Percentiles rank a stretch among this genome's conserved stretches.
These are phyloP conservation scores for Nannochloropsis gaditana DNA, from an alignment of 108 stramenopile species.

Conservation along the genomic window DNA sequence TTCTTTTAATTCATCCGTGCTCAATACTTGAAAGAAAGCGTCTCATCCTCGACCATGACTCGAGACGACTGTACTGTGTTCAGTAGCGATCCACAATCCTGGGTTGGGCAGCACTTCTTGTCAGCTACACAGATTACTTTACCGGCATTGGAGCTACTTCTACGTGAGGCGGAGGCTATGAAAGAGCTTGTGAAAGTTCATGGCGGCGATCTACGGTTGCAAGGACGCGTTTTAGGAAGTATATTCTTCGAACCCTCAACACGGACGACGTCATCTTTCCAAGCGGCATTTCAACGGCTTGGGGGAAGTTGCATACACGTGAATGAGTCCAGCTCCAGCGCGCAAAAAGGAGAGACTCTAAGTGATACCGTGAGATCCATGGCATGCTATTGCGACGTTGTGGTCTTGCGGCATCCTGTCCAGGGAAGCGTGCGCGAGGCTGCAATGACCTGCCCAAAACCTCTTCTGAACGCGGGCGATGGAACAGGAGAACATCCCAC, in stretches of 20 bases:
- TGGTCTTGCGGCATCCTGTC: conserved; percentile 79
- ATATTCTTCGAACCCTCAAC: conserved; percentile 95
- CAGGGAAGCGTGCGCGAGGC: conserved; percentile 62
- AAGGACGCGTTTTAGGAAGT: conserved; percentile 60
- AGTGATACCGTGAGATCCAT: conserved; percentile 81
- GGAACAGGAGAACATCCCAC: conserved; percentile 96
- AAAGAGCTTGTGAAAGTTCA: conserved; percentile 41
- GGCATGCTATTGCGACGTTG: conserved; percentile 76
- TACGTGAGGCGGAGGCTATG: conserved; percentile 45
- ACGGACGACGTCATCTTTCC: conserved; percentile 86
- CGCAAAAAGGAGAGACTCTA: conserved; percentile 89
- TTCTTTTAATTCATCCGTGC: too few species aligned
- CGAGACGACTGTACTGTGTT: background rate
- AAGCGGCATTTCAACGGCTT: conserved; percentile 83
- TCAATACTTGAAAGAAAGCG: too few species aligned
- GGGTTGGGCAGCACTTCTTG: conserved; percentile 47
- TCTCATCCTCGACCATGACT: too few species aligned
- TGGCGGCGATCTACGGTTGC: conserved; percentile 33
- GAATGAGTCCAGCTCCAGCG: conserved; percentile 62
- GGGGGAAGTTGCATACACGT: conserved; percentile 80
- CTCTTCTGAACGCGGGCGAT: conserved; percentile 93
- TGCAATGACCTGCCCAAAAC: conserved; percentile 48
- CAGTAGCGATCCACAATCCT: conserved; percentile 32
- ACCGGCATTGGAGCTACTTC: conserved; percentile 39
- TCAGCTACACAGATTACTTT: conserved; percentile 45